Evolutionary conservation across 352 stramenopile species (phyloP).

Genomic region (Pelagophyceae sp.): DNA sequence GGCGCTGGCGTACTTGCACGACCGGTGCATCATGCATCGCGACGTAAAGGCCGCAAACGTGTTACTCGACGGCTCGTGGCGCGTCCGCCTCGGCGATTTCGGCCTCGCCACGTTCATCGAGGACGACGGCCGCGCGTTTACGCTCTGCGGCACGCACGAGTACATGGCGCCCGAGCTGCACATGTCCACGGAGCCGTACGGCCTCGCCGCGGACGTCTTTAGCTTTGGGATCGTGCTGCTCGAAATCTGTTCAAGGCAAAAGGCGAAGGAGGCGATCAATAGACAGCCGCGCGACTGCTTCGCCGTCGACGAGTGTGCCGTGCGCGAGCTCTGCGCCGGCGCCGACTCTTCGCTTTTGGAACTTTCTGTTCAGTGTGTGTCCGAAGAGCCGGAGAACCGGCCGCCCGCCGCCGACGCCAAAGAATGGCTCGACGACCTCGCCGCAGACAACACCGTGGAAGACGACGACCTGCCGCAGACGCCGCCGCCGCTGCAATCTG

Average conservation of each 20-base stretch:
- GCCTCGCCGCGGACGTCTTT: constrained; percentile 29
- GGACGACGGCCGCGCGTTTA: constrained; percentile 2
- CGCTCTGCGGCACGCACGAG: constrained; percentile 33
- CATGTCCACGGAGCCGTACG: constrained; percentile 22
- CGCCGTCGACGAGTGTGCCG: background rate
- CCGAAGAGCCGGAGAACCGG: no score
- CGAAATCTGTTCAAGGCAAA: constrained; percentile 17
- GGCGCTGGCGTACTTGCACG: constrained; percentile 38
- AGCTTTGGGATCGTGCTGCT: constrained; percentile 28
- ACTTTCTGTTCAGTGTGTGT: no score
- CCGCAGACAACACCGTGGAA: no score
- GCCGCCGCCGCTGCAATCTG: no score
- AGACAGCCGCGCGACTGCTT: background rate
- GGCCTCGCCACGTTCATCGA: constrained; percentile 27
- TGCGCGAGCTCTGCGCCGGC: background rate
- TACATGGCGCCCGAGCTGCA: constrained; percentile 36
- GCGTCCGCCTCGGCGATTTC: constrained; percentile 44
- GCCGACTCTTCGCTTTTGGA: no score
- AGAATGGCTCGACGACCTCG: no score
- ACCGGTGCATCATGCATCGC: constrained; percentile 39
- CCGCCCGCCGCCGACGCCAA: no score
- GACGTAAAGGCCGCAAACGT: constrained; percentile 49
- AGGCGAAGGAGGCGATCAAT: background rate
- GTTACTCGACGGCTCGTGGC: constrained; percentile 34
- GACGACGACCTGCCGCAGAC: no score